These are phyloP conservation scores for Alternaria ventricosa DNA, from an alignment of 2,329 filamentous ascomycete species.

Conservation along the genomic window DNA sequence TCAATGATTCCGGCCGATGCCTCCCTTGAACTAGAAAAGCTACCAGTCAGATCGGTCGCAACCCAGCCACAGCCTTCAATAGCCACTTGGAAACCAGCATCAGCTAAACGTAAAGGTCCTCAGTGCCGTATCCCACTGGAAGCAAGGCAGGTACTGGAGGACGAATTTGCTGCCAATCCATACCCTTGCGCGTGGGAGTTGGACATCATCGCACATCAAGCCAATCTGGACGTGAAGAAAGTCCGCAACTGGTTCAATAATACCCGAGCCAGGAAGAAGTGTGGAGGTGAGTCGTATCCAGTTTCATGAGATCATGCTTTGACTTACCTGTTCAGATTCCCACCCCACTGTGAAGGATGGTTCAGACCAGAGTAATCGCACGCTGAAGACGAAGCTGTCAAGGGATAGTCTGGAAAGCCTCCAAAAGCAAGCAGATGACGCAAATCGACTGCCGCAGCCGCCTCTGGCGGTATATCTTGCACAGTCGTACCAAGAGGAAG, in stretches of 20 bases:
- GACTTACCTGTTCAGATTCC: constrained; percentile 18
- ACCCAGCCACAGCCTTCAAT: constrained; percentile 19
- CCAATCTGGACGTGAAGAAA: constrained; percentile 44
- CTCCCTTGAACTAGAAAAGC: neutral
- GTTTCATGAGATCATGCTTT: neutral
- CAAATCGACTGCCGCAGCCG: constrained; percentile 34
- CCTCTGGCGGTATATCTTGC: constrained; percentile 44
- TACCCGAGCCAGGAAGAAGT: constrained; percentile 41
- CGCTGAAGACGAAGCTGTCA: constrained; percentile 34
- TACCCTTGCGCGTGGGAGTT: constrained; percentile 47
- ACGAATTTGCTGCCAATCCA: constrained; percentile 44
- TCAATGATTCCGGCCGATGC: neutral
- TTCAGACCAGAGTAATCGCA: constrained; percentile 8
- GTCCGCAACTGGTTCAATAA: constrained; percentile 49
- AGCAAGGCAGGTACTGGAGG: constrained; percentile 42
- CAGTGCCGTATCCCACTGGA: constrained; percentile 41
- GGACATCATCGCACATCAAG: constrained; percentile 46
- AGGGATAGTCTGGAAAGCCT: constrained; percentile 41
- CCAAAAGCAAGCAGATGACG: constrained; percentile 28
- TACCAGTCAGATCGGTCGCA: neutral
- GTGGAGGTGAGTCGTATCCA: constrained; percentile 23
- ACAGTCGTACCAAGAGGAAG: constrained; percentile 45
- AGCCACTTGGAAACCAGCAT: constrained; percentile 37
- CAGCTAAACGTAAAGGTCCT: constrained; percentile 42
- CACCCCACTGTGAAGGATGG: neutral